These are phyloP conservation scores for Haplosporangium gracile DNA, from an alignment of 192 early-diverging fungal genomes.

Conservation along the genomic window DNA sequence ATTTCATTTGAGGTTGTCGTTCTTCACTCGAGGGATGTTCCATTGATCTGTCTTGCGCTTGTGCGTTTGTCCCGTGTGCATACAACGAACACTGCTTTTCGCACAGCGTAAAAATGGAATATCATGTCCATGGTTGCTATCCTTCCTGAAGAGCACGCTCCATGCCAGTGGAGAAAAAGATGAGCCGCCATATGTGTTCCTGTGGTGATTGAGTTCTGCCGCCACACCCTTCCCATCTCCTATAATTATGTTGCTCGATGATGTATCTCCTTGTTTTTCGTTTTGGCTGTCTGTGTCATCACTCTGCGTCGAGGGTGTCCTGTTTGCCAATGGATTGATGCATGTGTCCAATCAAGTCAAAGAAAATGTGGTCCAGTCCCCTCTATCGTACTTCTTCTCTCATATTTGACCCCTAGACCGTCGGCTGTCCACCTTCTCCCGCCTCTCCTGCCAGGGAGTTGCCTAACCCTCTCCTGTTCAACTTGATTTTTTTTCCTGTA, in stretches of 20 bases:
- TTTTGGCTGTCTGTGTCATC: background rate
- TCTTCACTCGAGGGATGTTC: too few relatives aligned
- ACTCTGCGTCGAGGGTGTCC: background rate
- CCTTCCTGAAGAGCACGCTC: background rate
- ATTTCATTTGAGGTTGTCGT: too few relatives aligned
- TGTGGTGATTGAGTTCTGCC: background rate
- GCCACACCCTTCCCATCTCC: background rate
- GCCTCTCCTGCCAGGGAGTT: too few relatives aligned
- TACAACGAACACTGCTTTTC: background rate
- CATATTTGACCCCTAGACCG: background rate
- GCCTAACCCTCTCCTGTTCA: background rate
- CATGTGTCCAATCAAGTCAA: background rate
- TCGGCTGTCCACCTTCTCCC: background rate
- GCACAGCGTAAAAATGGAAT: background rate
- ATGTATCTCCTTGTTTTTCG: background rate
- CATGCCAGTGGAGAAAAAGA: background rate
- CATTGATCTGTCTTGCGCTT: too few relatives aligned
- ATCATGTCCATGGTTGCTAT: background rate
- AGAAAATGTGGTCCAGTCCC: background rate
- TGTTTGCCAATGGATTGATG: background rate
- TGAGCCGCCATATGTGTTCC: background rate
- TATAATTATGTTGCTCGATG: background rate
- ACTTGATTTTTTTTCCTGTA: background rate
- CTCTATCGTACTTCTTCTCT: background rate
- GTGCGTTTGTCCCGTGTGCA: background rate